Percentiles rank a stretch among this genome's conserved stretches.
Evolutionary conservation across 768 basidiomycete genomes (phyloP).

Genomic region (Suillus alpinus): DNA sequence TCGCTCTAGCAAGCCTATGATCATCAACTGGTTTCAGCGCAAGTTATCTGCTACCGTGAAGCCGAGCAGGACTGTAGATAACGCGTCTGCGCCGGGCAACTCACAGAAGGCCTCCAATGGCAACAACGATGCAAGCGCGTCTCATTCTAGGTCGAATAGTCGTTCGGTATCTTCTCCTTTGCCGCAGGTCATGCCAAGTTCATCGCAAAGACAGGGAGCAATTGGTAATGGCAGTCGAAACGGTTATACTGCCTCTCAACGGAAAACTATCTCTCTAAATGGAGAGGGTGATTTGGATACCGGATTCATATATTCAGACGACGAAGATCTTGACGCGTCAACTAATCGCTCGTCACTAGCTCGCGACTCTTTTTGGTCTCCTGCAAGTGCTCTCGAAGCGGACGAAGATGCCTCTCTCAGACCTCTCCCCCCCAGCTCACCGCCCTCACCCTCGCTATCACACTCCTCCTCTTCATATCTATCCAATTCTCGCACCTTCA

Average conservation of each 20-base stretch:
- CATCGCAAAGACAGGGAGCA: conserved; percentile 26
- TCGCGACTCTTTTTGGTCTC: conserved; percentile 78
- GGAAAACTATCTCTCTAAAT: conserved; percentile 65
- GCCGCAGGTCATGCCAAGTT: conserved; percentile 17
- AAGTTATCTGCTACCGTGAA: conserved; percentile 74
- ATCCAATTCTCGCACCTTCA: conserved; percentile 77
- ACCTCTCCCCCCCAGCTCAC: conserved; percentile 84
- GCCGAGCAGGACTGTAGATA: conserved; percentile 46
- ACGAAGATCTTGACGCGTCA: conserved; percentile 45
- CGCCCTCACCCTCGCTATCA: conserved; percentile 84
- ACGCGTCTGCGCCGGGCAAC: conserved; percentile 7
- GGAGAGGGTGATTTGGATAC: conserved; percentile 49
- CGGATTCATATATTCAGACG: conserved; percentile 34
- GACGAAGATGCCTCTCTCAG: conserved; percentile 94
- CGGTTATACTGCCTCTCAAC: conserved; percentile 28
- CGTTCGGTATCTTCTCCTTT: conserved; percentile 29
- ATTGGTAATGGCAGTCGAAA: conserved; percentile 13
- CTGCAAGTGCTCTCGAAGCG: conserved; percentile 71
- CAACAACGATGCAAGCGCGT: conserved; percentile 11
- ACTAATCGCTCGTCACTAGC: conserved; percentile 57
- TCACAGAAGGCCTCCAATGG: conserved; percentile 12
- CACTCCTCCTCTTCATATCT: conserved; percentile 82
- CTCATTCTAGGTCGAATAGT: conserved; percentile 21
- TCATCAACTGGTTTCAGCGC: conserved; percentile 88
- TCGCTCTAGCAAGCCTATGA: conserved; percentile 70